A percentile compares a stretch with the other conserved stretches of the same genome.
These are phyloP conservation scores for Chaetoceros muelleri DNA, from an alignment of 108 stramenopile species.

Conservation along the genomic window DNA sequence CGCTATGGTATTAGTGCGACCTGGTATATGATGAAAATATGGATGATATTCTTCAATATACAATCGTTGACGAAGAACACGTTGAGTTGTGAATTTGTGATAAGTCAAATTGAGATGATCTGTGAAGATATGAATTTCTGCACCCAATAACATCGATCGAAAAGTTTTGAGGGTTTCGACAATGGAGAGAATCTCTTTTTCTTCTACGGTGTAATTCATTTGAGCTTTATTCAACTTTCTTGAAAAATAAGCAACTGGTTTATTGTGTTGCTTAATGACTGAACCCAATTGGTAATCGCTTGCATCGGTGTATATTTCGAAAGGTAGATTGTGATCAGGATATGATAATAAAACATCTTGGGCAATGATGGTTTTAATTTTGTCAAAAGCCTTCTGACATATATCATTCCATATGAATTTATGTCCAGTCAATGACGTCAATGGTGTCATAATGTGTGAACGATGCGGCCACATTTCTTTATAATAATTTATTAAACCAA, in stretches of 20 bases:
- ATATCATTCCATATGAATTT: too few relatives aligned
- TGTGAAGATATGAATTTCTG: slow-evolving; percentile 19
- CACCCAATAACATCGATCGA: not conserved
- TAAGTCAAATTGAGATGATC: too few relatives aligned
- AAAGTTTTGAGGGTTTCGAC: slow-evolving; percentile 17
- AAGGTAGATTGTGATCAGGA: slow-evolving; percentile 10
- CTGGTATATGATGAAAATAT: too few relatives aligned
- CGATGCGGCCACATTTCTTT: slow-evolving; percentile 25
- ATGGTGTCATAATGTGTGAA: slow-evolving; percentile 29
- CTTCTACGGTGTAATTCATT: slow-evolving; percentile 9
- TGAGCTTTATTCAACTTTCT: slow-evolving; percentile 12
- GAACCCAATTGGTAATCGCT: slow-evolving; percentile 9
- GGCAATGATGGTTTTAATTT: slow-evolving; percentile 11
- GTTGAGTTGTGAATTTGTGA: slow-evolving; percentile 28
- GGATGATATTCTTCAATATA: slow-evolving; percentile 27
- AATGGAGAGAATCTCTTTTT: too few relatives aligned
- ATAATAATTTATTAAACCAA: slow-evolving; percentile 37
- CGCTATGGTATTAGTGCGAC: too few relatives aligned
- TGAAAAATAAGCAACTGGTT: slow-evolving; percentile 14
- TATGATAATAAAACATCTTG: slow-evolving; percentile 5
- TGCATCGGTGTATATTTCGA: slow-evolving; percentile 19
- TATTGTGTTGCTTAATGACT: slow-evolving; percentile 24
- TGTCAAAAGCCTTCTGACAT: slow-evolving; percentile 7
- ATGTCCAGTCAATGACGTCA: too few relatives aligned
- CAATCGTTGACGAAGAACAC: slow-evolving; percentile 25